Evolutionary conservation across 2,329 filamentous ascomycete species (phyloP), one percentile per base, ranked within the genome.

Genomic region (Colletotrichum orchidophilum): DNA sequence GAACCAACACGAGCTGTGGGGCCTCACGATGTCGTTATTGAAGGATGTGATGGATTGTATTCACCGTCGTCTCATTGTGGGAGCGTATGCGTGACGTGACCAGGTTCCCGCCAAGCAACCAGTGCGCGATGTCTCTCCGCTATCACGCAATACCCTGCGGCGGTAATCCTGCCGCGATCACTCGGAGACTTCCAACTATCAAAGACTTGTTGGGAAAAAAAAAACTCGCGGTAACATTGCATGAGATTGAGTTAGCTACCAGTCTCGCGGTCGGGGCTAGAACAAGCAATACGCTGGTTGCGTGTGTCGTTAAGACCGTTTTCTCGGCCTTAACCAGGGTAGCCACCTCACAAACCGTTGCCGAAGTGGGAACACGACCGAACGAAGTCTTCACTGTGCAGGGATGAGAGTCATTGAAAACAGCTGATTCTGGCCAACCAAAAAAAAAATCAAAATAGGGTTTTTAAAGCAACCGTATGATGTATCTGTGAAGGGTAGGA

Each of bases 71-170:
- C 58, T 46, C 49, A 35, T 53, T 54, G 42, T n/a, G 24, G 3
- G 24, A 42, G 27, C 24, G n/a, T 66, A 46, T n/a, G n/a, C n/a
- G 18, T 59, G 49, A n/a, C n/a, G 52, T 63, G 29, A 52, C 26
- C 21, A 39, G 9, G 21, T 42, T 39, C 24, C 53, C 42, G 60
- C 60, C 68, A 57, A 61, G 52, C 60, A 61, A 18, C 60, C 68
- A 50, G 50, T 52, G 46, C 63, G 50, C 63, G 67, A 67, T 63
- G 58, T 31, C 52, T 52, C 68, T 58, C 68, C 68, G 63, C 68
- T 60, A 69, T 71, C 54, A 64, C 65, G 65, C 69, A 61, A 71
- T 64, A 31, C 15, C 8, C 24, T 57, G 50, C 50, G 33, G 46
- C 35, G 60, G 50, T 35, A 52, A 55, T 49, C 29, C 53, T 33